phyloP scores from a whole-genome alignment of 768 basidiomycete species.

The Serendipita vermifera region DNA sequence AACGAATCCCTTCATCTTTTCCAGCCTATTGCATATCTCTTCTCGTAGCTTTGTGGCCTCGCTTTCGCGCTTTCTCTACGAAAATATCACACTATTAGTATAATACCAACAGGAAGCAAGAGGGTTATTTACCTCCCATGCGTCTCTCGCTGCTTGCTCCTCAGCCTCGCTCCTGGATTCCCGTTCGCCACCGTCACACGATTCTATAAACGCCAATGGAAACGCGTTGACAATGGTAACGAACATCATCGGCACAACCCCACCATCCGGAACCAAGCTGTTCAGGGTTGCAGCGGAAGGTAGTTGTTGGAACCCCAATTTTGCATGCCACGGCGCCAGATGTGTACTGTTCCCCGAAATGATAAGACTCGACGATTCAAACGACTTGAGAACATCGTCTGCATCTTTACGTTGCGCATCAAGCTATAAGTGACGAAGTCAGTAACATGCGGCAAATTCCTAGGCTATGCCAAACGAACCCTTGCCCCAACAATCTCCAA shows the following conservation, averaged over 20 bases:
- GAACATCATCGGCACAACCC: slow-evolving; percentile 49
- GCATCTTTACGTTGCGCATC: slow-evolving; percentile 61
- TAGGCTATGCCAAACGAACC: slow-evolving; percentile 33
- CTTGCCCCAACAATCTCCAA: slow-evolving; percentile 65
- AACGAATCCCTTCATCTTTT: slow-evolving; percentile 43
- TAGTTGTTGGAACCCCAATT: slow-evolving; percentile 59
- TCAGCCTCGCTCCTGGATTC: slow-evolving; percentile 49
- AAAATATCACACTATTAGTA: neutral
- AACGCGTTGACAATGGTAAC: slow-evolving; percentile 34
- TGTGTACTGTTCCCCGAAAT: slow-evolving; percentile 78
- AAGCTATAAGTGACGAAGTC: slow-evolving; percentile 41
- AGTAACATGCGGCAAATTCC: neutral
- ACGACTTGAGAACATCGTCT: slow-evolving; percentile 69
- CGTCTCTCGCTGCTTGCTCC: slow-evolving; percentile 43
- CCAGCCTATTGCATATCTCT: slow-evolving; percentile 43
- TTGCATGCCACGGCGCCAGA: slow-evolving; percentile 76
- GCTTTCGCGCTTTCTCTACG: slow-evolving; percentile 43
- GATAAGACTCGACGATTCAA: slow-evolving; percentile 48
- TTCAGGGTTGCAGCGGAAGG: slow-evolving; percentile 65
- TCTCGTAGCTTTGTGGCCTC: slow-evolving; percentile 46
- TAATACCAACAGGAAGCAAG: neutral
- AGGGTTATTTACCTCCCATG: slow-evolving; percentile 50
- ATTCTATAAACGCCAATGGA: slow-evolving; percentile 72
- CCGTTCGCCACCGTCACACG: slow-evolving; percentile 37
- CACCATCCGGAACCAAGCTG: slow-evolving; percentile 73